phyloP scores from a whole-genome alignment of 2,329 filamentous ascomycete species.

The Calonectria multiphialidica region DNA sequence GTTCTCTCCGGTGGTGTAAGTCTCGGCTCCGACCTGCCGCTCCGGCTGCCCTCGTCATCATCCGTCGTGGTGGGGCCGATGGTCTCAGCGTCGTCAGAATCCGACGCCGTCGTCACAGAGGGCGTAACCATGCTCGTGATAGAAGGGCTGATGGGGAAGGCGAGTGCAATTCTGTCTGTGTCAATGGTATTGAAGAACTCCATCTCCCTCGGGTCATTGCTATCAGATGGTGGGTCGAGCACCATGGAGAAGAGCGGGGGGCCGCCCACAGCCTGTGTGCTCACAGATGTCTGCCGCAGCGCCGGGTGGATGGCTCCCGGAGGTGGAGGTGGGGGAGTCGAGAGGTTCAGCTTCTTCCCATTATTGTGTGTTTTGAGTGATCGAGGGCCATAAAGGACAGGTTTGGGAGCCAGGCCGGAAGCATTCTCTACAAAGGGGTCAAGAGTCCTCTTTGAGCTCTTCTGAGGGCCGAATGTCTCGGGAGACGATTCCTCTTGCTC shows the following conservation, averaged over 20 bases:
- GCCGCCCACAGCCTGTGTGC: conserved; percentile 39
- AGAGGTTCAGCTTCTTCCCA: conserved; percentile 38
- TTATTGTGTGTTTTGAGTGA: conserved; percentile 23
- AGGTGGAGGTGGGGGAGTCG: conserved; percentile 22
- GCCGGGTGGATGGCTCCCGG: conserved; percentile 28
- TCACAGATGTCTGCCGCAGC: conserved; percentile 37
- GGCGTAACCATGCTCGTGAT: conserved; percentile 42
- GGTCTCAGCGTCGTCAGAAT: conserved; percentile 30
- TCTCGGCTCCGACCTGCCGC: conserved; percentile 18
- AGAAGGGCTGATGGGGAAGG: conserved; percentile 38
- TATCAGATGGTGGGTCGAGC: conserved; percentile 34
- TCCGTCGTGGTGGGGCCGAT: conserved; percentile 12
- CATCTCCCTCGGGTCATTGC: conserved; percentile 25
- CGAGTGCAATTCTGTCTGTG: conserved; percentile 32
- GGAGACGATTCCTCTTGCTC: conserved; percentile 55
- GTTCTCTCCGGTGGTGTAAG: conserved; percentile 28
- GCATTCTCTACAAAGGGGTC: conserved; percentile 50
- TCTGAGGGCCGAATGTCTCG: conserved; percentile 9
- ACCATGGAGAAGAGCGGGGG: conserved; percentile 32
- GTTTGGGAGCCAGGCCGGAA: conserved; percentile 7
- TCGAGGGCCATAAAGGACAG: conserved; percentile 34
- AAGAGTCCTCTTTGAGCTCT: conserved; percentile 10
- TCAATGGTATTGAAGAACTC: conserved; percentile 26
- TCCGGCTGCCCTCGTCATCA: conserved; percentile 24
- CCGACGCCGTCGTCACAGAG: conserved; percentile 34